Conservation (phyloP, 768 basidiomycete genomes). For the Pleurotus salmoneostramineus region DNA sequence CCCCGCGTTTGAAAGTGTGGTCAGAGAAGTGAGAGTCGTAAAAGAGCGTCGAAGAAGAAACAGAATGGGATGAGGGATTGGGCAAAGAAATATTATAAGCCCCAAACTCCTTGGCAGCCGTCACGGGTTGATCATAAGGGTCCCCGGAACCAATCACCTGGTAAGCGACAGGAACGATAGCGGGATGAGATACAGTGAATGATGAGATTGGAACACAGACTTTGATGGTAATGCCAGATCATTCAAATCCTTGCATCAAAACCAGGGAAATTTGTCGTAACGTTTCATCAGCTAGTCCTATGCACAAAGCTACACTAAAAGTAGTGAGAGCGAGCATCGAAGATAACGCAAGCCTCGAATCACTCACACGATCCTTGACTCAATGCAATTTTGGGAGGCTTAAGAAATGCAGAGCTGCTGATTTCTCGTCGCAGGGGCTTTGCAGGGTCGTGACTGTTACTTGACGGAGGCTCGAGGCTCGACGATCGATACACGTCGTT, state of each 20-base stretch:
- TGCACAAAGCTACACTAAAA: no score
- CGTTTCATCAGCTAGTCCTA: not conserved
- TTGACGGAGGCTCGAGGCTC: no score
- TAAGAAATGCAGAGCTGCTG: no score
- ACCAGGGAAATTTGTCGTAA: not conserved
- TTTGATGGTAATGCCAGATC: slow-evolving; percentile 6
- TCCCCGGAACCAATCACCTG: slow-evolving; percentile 6
- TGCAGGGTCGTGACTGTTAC: no score
- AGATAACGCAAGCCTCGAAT: no score
- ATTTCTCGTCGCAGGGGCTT: no score
- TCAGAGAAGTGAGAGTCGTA: not conserved
- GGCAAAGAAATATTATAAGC: not conserved
- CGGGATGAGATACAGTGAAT: slow-evolving; percentile 3
- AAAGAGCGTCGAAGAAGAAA: slow-evolving; percentile 3
- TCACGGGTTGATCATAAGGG: slow-evolving; percentile 4
- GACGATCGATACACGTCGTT: no score
- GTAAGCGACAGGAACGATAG: slow-evolving; percentile 1
- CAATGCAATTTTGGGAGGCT: no score
- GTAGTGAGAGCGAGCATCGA: no score
- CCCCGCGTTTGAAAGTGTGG: not conserved
- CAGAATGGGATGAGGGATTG: not conserved
- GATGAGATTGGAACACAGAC: not conserved
- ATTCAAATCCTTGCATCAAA: slow-evolving; percentile 8
- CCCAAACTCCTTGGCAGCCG: not conserved
- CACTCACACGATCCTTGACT: no score